A percentile compares a stretch with the other conserved stretches of the same genome.
Conservation (phyloP, 2,329 filamentous ascomycete genomes). For the Thielaviopsis cerberus region DNA sequence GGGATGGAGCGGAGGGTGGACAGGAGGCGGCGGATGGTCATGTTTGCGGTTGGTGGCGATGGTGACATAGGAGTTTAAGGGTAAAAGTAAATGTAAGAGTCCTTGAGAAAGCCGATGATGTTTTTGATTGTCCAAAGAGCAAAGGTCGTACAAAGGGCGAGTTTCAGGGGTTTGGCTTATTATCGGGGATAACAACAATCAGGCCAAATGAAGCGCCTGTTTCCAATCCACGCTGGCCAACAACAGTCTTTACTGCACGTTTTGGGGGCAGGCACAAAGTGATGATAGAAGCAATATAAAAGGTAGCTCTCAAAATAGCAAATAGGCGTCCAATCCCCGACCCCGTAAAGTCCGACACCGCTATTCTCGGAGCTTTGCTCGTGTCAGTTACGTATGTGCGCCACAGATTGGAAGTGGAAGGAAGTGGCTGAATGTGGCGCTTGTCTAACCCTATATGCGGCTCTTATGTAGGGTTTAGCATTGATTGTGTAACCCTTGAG, state of each 20-base stretch:
- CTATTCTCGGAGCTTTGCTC: background rate
- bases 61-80: background rate
- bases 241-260: no score
- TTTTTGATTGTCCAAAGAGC: no score
- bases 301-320: no score
- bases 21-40: background rate
- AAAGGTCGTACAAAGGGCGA: background rate
- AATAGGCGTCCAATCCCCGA: background rate
- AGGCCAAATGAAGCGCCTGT: no score
- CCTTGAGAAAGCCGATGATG: no score
- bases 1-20: background rate
- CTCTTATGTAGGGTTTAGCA: background rate
- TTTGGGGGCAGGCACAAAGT: background rate
- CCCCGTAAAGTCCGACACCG: background rate
- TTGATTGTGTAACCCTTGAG: background rate
- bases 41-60: background rate
- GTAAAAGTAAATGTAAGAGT: background rate
- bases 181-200: no score
- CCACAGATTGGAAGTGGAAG: background rate
- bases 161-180: background rate
- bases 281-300: background rate
- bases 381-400: background rate
- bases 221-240: no score
- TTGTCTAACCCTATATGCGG: background rate
- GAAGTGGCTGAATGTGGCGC: background rate